Evolutionary conservation across 441 rosid species (phyloP), one percentile per base, ranked within the genome.

Genomic region (Gossypium gossypioides): DNA sequence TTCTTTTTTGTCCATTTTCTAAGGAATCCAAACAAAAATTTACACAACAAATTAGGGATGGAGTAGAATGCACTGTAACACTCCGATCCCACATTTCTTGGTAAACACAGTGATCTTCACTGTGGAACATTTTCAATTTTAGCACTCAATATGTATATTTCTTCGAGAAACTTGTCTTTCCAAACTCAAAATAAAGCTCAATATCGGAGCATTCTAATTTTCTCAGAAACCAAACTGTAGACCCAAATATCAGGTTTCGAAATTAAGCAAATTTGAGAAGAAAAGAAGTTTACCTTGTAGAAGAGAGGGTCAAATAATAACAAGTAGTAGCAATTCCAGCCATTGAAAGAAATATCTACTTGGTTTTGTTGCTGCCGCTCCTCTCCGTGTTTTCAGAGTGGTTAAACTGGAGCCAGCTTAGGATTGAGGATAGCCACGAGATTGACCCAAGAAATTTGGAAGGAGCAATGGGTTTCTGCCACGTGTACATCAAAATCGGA

Each of bases 391-490:
- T 68, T 62, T 7, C 44, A 24, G 12, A 15, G 50, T 10, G 2
- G 19, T 51, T 63, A 64, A 0, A 63, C 79, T 67, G 74, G 72
- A 55, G 7, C 37, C 37, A 69, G 25, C 22, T 34, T 6, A 25
- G 37, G 1, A n/a, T 27, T 59, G 19, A 46, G 37, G 56, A 63
- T 60, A 32, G 44, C 74, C 73, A 74, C 59, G 66, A 68, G 79
- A 59, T 2, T 69, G 66, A 70, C 70, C 82, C 72, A 79, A 65
- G 87, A 74, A 85, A 91, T 89, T 83, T 76, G 61, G 69, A 65
- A 74, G 71, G 46, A 52, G 77, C 93, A 86, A 88, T 91, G 78
- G 81, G 74, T 58, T 80, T 2, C 29, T 24, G 95, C 88, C 97
- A 87, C 88, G 91, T 86, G 71, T 72, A 19, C 69, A 2, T 7